Conservation (phyloP, 345 rosid genomes). For the Theobroma cacao region DNA sequence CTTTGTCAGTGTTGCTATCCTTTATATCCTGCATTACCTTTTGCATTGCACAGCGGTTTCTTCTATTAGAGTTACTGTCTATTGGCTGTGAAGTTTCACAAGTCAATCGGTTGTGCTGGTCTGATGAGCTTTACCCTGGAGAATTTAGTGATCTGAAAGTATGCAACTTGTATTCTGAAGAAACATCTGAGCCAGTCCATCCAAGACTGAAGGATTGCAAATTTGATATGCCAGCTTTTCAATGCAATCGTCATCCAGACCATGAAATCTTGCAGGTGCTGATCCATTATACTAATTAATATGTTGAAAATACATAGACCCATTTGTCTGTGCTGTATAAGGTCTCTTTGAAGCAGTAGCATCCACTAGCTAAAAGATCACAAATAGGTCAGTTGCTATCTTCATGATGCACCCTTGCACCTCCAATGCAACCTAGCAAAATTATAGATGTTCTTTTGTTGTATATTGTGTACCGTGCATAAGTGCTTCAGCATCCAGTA, state of each 20-base stretch:
- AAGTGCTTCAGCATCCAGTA: not conserved
- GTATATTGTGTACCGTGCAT: not conserved
- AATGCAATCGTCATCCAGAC: constrained; percentile 37
- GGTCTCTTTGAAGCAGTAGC: not conserved
- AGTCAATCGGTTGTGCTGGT: constrained; percentile 43
- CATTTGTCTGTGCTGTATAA: not conserved
- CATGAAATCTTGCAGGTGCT: constrained; percentile 62
- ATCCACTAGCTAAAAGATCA: not conserved
- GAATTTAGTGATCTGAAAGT: constrained; percentile 59
- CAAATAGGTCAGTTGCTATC: not conserved
- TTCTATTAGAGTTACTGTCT: constrained; percentile 50
- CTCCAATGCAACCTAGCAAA: not conserved
- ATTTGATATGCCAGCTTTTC: constrained; percentile 27
- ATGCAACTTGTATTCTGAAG: constrained; percentile 51
- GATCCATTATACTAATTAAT: not conserved
- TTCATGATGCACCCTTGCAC: not conserved
- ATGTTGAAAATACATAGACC: not conserved
- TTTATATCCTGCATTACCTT: constrained; percentile 15
- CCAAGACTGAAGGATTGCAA: constrained; percentile 45
- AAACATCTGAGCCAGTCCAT: constrained; percentile 38
- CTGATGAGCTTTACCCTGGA: constrained; percentile 69
- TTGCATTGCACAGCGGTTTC: constrained; percentile 48
- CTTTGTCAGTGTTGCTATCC: not conserved
- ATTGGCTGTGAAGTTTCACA: constrained; percentile 44
- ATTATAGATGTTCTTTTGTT: not conserved